phyloP scores from a whole-genome alignment of 2,329 filamentous ascomycete genomes.

The Aspergillus brunneoviolaceus region DNA sequence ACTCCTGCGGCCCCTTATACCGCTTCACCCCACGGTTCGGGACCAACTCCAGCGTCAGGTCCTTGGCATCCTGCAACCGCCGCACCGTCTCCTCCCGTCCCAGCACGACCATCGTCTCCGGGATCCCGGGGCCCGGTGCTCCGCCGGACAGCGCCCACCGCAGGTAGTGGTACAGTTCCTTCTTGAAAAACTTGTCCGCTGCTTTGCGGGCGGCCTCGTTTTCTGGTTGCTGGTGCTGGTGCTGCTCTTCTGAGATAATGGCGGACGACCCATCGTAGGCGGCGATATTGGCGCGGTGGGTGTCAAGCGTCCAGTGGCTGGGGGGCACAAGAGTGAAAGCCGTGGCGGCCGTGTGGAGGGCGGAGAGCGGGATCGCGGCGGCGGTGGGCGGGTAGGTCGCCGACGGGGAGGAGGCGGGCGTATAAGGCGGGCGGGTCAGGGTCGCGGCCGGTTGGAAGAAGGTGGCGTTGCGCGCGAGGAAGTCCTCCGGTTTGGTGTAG shows the following conservation, averaged over 20 bases:
- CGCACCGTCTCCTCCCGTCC: slow-evolving; percentile 53
- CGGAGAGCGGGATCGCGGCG: slow-evolving; percentile 31
- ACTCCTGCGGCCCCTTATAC: background rate
- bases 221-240: slow-evolving; percentile 17
- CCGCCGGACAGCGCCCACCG: slow-evolving; percentile 57
- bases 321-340: slow-evolving; percentile 45
- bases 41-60: slow-evolving; percentile 27
- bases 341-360: slow-evolving; percentile 46
- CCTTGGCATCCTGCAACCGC: slow-evolving; percentile 45
- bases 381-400: slow-evolving; percentile 33
- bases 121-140: slow-evolving; percentile 53
- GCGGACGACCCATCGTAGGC: slow-evolving; percentile 31
- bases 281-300: slow-evolving; percentile 41
- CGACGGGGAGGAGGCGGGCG: slow-evolving; percentile 18
- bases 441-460: slow-evolving; percentile 52
- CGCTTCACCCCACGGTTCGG: slow-evolving; percentile 14
- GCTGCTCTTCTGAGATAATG: background rate
- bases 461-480: slow-evolving; percentile 56
- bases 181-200: slow-evolving; percentile 41
- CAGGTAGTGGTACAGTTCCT: slow-evolving; percentile 55
- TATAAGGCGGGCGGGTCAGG: slow-evolving; percentile 28
- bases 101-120: slow-evolving; percentile 55
- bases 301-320: slow-evolving; percentile 41
- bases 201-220: slow-evolving; percentile 16
- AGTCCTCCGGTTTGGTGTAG: slow-evolving; percentile 57